Conservation (phyloP, 768 basidiomycete genomes). For the Pleurotus sapidus region DNA sequence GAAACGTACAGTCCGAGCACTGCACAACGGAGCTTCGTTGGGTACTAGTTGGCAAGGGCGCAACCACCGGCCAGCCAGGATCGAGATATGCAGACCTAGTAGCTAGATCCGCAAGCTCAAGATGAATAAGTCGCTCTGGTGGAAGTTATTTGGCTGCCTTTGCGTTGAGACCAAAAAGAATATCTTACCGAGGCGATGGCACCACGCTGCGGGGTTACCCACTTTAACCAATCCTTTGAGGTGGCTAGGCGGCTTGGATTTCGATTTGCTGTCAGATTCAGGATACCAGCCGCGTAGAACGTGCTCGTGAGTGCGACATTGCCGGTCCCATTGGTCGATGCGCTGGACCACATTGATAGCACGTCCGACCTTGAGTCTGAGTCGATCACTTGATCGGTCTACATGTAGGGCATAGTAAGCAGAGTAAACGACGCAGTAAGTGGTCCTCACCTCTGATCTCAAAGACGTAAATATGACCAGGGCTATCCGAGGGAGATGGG, state of each 20-base stretch:
- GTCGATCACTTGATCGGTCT: conserved; percentile 29
- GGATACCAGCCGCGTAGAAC: conserved; percentile 77
- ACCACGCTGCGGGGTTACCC: conserved; percentile 60
- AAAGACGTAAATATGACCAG: conserved; percentile 81
- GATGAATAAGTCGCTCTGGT: conserved; percentile 74
- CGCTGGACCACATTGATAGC: conserved; percentile 70
- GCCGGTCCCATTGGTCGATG: conserved; percentile 77
- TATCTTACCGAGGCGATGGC: conserved; percentile 50
- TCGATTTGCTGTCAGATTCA: conserved; percentile 26
- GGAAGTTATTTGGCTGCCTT: neutral
- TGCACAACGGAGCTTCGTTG: neutral
- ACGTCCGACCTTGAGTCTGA: conserved; percentile 79
- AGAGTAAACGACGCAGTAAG: neutral
- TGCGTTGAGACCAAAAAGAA: no score
- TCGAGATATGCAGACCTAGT: conserved; percentile 59
- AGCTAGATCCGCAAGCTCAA: conserved; percentile 73
- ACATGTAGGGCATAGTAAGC: neutral
- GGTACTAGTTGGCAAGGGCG: neutral
- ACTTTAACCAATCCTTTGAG: conserved; percentile 56
- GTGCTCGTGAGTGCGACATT: conserved; percentile 75
- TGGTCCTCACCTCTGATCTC: conserved; percentile 62
- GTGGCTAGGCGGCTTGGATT: neutral
- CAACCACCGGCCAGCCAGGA: conserved; percentile 35
- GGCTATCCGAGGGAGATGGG: conserved; percentile 31
- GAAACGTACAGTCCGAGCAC: conserved; percentile 1